phyloP scores from a whole-genome alignment of 495 filamentous ascomycete genomes.

The Hypoxylon crocopeplum region DNA sequence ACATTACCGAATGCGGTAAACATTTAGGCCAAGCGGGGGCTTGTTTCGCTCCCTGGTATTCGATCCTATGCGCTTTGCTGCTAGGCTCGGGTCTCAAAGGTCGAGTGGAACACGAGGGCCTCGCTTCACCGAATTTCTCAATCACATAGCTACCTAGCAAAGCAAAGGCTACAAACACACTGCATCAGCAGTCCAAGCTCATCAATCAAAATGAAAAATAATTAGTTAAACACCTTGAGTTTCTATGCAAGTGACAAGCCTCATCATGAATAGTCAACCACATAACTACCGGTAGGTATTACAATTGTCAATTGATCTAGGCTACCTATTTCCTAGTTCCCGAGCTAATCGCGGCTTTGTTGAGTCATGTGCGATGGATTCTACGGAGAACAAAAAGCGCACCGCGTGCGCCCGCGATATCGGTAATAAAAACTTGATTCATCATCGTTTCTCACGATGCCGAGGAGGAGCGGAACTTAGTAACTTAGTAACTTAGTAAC shows the following conservation, averaged over 20 bases:
- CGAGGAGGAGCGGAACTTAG: constrained; percentile 25
- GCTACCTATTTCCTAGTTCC: constrained; percentile 3
- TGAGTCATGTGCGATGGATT: constrained; percentile 30
- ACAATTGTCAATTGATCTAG: no score
- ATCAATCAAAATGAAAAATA: constrained; percentile 22
- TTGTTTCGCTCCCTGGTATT: constrained; percentile 39
- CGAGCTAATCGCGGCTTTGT: neutral
- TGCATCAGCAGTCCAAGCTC: constrained; percentile 17
- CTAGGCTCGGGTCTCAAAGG: constrained; percentile 28
- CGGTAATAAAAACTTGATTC: constrained; percentile 29
- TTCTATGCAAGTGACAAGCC: no score
- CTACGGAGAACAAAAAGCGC: constrained; percentile 9
- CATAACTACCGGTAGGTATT: no score
- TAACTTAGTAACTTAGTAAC: neutral
- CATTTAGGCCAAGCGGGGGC: constrained; percentile 28
- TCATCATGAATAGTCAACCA: no score
- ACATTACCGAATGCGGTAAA: constrained; percentile 40
- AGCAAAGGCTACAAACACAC: constrained; percentile 18
- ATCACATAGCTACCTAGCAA: constrained; percentile 25
- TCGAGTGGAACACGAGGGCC: constrained; percentile 29
- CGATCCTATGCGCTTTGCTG: constrained; percentile 16
- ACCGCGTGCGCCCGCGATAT: constrained; percentile 23
- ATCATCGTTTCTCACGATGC: constrained; percentile 18
- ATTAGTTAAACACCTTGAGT: constrained; percentile 33
- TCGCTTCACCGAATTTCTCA: constrained; percentile 35